A percentile compares a stretch with the other conserved stretches of the same genome.
Evolutionary conservation across 495 filamentous ascomycete species (phyloP).

Genomic region (Podospora pseudoanserina): DNA sequence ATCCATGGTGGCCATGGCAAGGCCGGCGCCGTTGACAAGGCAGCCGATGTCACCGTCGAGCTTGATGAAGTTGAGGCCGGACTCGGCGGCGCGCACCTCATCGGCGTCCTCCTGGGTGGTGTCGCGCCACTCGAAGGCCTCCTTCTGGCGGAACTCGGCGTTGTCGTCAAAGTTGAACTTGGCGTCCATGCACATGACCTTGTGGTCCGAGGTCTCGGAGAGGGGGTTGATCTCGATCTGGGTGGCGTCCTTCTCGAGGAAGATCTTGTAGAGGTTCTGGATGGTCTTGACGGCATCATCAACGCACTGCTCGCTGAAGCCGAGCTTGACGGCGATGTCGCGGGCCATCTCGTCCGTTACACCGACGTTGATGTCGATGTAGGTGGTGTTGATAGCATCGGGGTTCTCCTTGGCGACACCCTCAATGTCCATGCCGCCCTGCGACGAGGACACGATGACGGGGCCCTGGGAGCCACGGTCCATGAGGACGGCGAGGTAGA

Average conservation of each 20-base stretch:
- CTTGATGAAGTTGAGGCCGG: conserved; percentile 98
- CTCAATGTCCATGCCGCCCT: conserved; percentile 99
- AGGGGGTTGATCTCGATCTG: conserved; percentile 99
- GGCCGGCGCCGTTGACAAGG: conserved; percentile 96
- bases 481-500: conserved; percentile 98
- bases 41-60: conserved; percentile 98
- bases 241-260: conserved; percentile 95
- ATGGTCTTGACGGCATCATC: conserved; percentile 91
- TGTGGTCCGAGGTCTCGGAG: conserved; percentile 93
- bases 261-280: conserved; percentile 97
- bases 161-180: conserved; percentile 99
- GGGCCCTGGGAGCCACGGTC: conserved; percentile 88
- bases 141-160: conserved; percentile 95
- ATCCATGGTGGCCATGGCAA: conserved; percentile 99
- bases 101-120: conserved; percentile 93
- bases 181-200: conserved; percentile 98
- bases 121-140: conserved; percentile 91
- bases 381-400: conserved; percentile 87
- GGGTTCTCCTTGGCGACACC: conserved; percentile 96
- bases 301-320: conserved; percentile 95
- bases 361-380: conserved; percentile 88
- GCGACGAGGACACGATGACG: conserved; percentile 94
- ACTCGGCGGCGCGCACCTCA: conserved; percentile 93
- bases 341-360: conserved; percentile 93
- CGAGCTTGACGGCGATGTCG: conserved; percentile 85